A percentile compares a stretch with the other conserved stretches of the same genome.
Evolutionary conservation across 352 stramenopile genomes (phyloP).

Genomic region (Aphanomyces euteiches): DNA sequence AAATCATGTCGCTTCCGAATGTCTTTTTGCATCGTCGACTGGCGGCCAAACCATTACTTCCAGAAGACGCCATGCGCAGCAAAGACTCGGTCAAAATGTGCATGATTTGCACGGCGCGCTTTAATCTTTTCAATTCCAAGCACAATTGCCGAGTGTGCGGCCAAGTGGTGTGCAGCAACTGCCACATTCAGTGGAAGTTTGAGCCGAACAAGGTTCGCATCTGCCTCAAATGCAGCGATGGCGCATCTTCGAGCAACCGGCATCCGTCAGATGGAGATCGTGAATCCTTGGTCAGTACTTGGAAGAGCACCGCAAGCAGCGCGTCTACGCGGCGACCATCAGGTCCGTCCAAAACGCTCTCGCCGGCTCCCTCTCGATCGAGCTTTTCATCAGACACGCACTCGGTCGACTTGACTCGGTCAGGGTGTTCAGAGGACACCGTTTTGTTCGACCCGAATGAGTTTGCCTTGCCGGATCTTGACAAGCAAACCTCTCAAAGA

Average conservation of each 20-base stretch:
- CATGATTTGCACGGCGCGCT: constrained; percentile 38
- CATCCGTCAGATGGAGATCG: background rate
- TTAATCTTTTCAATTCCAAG: constrained; percentile 48
- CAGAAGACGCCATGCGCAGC: background rate
- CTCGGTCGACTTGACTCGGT: background rate
- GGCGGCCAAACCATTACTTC: background rate
- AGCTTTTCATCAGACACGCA: background rate
- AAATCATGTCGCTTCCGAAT: constrained; percentile 15
- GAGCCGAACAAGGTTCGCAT: background rate
- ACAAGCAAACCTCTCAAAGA: background rate
- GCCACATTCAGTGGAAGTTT: constrained; percentile 26
- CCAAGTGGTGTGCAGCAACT: constrained; percentile 58
- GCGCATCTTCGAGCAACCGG: background rate
- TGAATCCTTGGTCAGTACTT: background rate
- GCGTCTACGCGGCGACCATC: background rate
- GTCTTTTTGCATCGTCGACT: background rate
- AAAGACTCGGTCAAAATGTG: constrained; percentile 43
- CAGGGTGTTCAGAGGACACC: background rate
- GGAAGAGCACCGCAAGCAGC: background rate
- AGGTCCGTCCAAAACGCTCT: background rate
- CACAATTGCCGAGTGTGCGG: constrained; percentile 72
- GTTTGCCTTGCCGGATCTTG: background rate
- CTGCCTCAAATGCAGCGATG: background rate
- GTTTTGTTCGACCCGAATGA: background rate
- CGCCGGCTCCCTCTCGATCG: background rate